Evolutionary conservation across 129 eudicot species (phyloP).

Genomic region (Solidago caesia): DNA sequence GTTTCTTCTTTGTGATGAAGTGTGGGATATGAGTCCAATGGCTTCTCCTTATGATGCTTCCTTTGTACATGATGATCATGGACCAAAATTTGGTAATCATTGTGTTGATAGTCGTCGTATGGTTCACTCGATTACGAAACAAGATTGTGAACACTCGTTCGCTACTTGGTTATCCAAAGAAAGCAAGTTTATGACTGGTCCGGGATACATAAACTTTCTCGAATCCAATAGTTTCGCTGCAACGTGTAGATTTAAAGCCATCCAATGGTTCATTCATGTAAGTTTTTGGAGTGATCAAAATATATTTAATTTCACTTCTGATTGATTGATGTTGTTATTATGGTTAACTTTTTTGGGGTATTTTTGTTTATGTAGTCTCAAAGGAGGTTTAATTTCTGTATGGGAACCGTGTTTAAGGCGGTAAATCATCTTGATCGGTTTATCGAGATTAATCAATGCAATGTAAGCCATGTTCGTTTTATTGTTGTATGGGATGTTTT

Average conservation of each 20-base stretch:
- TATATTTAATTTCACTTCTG: not conserved
- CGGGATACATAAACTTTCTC: slow-evolving; percentile 35
- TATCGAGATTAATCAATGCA: slow-evolving; percentile 44
- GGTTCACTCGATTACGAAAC: slow-evolving; percentile 5
- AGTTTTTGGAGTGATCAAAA: slow-evolving; percentile 8
- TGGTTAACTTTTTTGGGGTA: not conserved
- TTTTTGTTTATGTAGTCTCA: slow-evolving; percentile 39
- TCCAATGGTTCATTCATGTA: slow-evolving; percentile 71
- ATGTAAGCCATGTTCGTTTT: slow-evolving; percentile 39
- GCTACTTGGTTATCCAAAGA: slow-evolving; percentile 35
- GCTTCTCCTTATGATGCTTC: not conserved
- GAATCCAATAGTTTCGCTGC: slow-evolving; percentile 19
- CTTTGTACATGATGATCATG: slow-evolving; percentile 11
- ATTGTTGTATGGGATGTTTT: slow-evolving; percentile 8
- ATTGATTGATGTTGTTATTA: not conserved
- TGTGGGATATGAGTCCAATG: slow-evolving; percentile 49
- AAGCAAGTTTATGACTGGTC: slow-evolving; percentile 32
- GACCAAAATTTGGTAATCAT: not conserved
- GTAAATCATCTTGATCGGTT: slow-evolving; percentile 70
- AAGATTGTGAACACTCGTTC: slow-evolving; percentile 47
- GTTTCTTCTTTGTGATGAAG: slow-evolving; percentile 61
- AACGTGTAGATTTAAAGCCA: slow-evolving; percentile 40
- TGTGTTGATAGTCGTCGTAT: not conserved
- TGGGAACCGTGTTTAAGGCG: slow-evolving; percentile 47
- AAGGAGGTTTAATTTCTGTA: slow-evolving; percentile 38